phyloP scores from a whole-genome alignment of 495 filamentous ascomycete genomes.

The Hypoxylon intermedium region DNA sequence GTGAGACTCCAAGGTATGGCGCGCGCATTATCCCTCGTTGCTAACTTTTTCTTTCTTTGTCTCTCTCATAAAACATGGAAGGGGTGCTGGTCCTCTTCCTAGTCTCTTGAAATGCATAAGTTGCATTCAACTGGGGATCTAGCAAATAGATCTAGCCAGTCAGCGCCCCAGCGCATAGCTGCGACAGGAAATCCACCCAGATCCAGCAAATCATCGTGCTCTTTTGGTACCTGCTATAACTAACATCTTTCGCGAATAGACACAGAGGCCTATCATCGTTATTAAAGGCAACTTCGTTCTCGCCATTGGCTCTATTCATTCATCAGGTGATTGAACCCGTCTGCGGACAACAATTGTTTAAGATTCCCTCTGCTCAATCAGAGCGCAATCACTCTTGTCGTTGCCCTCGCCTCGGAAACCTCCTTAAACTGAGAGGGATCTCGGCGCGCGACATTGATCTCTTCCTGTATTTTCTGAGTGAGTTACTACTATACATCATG shows the following conservation, averaged over 20 bases:
- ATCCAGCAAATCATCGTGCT: constrained; percentile 56
- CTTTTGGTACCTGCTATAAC: constrained; percentile 38
- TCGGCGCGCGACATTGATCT: constrained; percentile 37
- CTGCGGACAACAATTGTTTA: constrained; percentile 57
- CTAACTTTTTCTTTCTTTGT: constrained; percentile 12
- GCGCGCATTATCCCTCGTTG: constrained; percentile 20
- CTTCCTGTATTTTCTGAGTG: constrained; percentile 24
- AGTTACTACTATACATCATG: constrained; percentile 33
- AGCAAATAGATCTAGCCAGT: constrained; percentile 42
- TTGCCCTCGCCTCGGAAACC: constrained; percentile 24
- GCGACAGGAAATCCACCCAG: constrained; percentile 36
- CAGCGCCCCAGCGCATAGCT: constrained; percentile 42
- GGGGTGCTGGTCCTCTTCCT: constrained; percentile 3
- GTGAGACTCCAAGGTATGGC: constrained; percentile 24
- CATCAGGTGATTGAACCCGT: constrained; percentile 58
- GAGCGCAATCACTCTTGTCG: constrained; percentile 32
- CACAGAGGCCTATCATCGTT: constrained; percentile 56
- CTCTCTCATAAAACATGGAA: constrained; percentile 14
- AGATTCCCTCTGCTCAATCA: constrained; percentile 50
- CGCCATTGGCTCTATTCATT: constrained; percentile 52
- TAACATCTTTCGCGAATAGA: constrained; percentile 47
- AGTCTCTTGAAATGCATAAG: constrained; percentile 20
- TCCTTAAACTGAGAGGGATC: constrained; percentile 26
- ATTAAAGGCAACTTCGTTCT: constrained; percentile 42
- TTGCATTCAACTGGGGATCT: constrained; percentile 11